These are phyloP conservation scores for Dictyostelium brefeldianum DNA, from an alignment of 78 protist species.

Conservation along the genomic window DNA sequence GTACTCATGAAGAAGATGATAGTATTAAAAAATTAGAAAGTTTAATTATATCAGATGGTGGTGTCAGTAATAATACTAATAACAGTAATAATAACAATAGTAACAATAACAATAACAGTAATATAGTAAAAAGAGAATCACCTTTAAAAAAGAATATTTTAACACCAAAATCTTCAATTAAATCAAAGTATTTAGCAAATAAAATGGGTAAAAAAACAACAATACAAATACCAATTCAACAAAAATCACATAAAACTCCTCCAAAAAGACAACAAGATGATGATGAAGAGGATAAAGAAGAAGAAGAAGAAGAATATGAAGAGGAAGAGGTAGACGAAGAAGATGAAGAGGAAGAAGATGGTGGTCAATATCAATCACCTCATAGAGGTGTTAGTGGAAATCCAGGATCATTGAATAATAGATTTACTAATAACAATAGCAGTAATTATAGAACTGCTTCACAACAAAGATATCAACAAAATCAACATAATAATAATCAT, in stretches of 20 bases:
- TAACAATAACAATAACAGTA: not conserved
- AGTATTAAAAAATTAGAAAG: not conserved
- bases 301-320: not conserved
- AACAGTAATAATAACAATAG: not conserved
- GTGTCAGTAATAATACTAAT: not conserved
- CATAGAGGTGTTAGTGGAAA: not conserved
- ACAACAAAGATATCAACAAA: not conserved
- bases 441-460: not conserved
- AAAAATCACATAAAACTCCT: not conserved
- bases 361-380: not conserved
- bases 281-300: not conserved
- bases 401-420: no score
- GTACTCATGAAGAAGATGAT: not conserved
- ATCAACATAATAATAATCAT: not conserved
- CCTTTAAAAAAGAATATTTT: not conserved
- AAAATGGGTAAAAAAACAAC: not conserved
- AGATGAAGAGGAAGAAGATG: not conserved
- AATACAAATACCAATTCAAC: not conserved
- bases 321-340: not conserved
- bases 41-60: not conserved
- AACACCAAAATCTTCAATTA: not conserved
- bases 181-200: slow-evolving; percentile 2
- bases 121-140: not conserved
- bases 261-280: no score
- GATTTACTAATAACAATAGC: not conserved